Evolutionary conservation across 2,329 filamentous ascomycete species (phyloP).

Genomic region (Colletotrichum navitas): DNA sequence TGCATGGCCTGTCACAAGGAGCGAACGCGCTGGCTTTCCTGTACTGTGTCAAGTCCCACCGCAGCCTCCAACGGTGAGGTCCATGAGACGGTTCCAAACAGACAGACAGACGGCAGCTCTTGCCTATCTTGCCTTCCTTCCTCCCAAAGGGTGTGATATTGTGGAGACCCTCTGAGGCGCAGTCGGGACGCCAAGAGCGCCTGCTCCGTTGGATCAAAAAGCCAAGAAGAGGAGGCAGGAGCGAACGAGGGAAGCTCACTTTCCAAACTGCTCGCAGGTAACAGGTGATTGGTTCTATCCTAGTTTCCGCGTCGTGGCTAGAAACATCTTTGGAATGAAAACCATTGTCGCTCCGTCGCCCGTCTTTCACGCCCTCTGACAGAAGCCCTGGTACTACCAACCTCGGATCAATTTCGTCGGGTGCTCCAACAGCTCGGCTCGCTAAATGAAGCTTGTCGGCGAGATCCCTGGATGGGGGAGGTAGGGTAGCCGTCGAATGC

Average conservation of each 20-base stretch:
- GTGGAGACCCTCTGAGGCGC: slow-evolving; percentile 27
- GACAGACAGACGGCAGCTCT: neutral
- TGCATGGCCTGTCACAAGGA: neutral
- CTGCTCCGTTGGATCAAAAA: slow-evolving; percentile 25
- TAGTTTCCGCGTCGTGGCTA: too few relatives aligned
- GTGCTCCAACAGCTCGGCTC: slow-evolving; percentile 29
- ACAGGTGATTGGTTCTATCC: neutral
- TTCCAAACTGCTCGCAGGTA: neutral
- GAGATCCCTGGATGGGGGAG: neutral
- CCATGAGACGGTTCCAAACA: neutral
- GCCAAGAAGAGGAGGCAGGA: neutral
- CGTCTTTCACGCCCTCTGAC: too few relatives aligned
- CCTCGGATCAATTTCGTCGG: slow-evolving; percentile 24
- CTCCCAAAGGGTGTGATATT: neutral
- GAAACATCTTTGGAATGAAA: neutral
- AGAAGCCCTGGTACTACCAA: neutral
- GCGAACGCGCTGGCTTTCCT: neutral
- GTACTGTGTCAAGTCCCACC: neutral
- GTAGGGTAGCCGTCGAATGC: too few relatives aligned
- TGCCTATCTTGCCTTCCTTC: neutral
- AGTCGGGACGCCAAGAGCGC: slow-evolving; percentile 30
- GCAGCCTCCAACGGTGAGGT: slow-evolving; percentile 1
- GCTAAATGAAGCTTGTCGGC: slow-evolving; percentile 17
- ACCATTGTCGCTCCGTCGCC: neutral
- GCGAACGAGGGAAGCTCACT: neutral